These are phyloP conservation scores for Puya raimondii DNA, from an alignment of 176 grass and related monocot species.

Conservation along the genomic window DNA sequence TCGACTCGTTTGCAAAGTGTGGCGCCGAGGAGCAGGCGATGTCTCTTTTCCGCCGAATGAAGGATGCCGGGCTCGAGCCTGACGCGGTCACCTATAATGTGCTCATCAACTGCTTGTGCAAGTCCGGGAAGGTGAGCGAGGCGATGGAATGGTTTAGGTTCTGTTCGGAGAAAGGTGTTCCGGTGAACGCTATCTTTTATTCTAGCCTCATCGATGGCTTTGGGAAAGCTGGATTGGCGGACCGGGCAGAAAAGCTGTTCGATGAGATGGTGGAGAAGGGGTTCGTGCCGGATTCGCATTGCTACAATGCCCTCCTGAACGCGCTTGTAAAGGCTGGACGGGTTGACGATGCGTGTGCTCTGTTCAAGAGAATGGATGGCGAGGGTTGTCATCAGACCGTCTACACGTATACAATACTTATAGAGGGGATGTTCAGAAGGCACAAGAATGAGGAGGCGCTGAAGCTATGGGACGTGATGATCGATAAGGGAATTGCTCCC, in stretches of 20 bases:
- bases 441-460: conserved; percentile 82
- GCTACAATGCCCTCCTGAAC: conserved; percentile 73
- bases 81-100: conserved; percentile 59
- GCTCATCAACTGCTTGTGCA: conserved; percentile 75
- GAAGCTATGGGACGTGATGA: conserved; percentile 76
- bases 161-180: conserved; percentile 33
- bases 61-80: conserved; percentile 39
- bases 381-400: conserved; percentile 76
- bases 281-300: conserved; percentile 64
- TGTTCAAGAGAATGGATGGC: conserved; percentile 71
- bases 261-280: conserved; percentile 60
- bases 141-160: conserved; percentile 59
- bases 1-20: conserved; percentile 52
- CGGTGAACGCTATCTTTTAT: conserved; percentile 61
- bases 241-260: conserved; percentile 59
- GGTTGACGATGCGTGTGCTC: conserved; percentile 48
- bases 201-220: conserved; percentile 70
- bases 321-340: conserved; percentile 59
- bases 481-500: conserved; percentile 79
- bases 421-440: conserved; percentile 75
- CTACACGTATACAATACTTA: conserved; percentile 76
- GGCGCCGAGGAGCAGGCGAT: conserved; percentile 49
- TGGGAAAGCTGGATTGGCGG: conserved; percentile 60
- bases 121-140: conserved; percentile 53
- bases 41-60: conserved; percentile 71